Base-by-base conservation (phyloP, 352 stramenopile genomes). In the Globisporangium cylindrosporum region DNA sequence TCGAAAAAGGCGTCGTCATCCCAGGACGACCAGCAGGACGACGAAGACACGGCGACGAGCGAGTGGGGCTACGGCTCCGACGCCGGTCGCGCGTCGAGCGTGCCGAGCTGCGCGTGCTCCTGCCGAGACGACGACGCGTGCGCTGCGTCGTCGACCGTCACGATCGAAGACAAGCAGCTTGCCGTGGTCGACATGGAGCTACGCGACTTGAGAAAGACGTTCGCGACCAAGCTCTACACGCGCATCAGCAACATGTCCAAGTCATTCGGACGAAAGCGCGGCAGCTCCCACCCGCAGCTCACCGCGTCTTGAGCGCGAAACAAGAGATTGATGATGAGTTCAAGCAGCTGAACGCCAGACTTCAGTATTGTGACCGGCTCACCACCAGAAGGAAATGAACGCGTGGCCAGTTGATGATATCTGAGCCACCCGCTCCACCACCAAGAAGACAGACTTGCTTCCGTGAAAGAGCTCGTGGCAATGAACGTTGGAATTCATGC, bases 91-190 rank as follows among this genome's bases (percentile, higher is more conserved):
- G 55, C 67, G n/a, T 86, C 78, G 6, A 80, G 72, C 20, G 73
- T 73, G 15, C 59, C 73, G 57, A 91, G 83, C 70, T 79, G 69
- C 53, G 54, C 70, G 46, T 91, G 83, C 69, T 89, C 80, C 48
- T 76, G 63, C 41, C 68, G 61, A 0, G 75, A 82, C 27, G 73
- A 77, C 7, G 78, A 85, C 34, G 58, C 78, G 24, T 79, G 69
- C 24, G 77, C 70, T 43, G 80, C 81, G 22, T 80, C 81, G 24
- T 83, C 79, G 6, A 69, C 61, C 1, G 73, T 88, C 49, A 71
- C 86, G 63, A 92, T 92, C 68, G 76, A 86, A 66, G 80, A 86
- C 66, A 84, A 74, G 20, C 84, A 92, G 65, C 79, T 92, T 36
- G 84, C 81, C 2, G 84, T 89, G 15, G 73, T 92, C 58, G 84